Evolutionary conservation across 257 asterid genomes (phyloP).

Genomic region (Nicotiana otophora): DNA sequence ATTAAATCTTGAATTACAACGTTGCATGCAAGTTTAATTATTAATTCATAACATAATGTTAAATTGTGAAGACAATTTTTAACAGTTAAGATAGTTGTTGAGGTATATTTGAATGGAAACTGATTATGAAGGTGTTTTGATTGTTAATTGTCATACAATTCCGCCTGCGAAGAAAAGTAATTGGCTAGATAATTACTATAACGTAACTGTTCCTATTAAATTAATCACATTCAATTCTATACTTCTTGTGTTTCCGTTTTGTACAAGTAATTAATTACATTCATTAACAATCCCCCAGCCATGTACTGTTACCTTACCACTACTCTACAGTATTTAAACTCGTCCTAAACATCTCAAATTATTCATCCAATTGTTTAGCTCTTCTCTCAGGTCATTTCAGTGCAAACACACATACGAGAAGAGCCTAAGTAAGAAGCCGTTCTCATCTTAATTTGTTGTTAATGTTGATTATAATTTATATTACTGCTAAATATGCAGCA

Average conservation of each 20-base stretch:
- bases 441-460: not conserved
- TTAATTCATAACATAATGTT: too few species aligned
- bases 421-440: not conserved
- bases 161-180: conserved; percentile 41
- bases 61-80: too few species aligned
- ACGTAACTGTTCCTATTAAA: not conserved
- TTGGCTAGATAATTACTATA: not conserved
- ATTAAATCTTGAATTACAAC: too few species aligned
- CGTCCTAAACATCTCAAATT: not conserved
- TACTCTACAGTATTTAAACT: not conserved
- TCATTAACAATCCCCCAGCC: not conserved
- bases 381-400: not conserved
- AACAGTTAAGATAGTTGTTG: not conserved
- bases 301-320: not conserved
- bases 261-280: not conserved
- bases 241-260: not conserved
- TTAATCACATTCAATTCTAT: not conserved
- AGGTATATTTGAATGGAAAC: not conserved
- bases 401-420: not conserved
- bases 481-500: not conserved
- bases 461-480: not conserved
- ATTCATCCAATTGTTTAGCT: not conserved
- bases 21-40: too few species aligned
- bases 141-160: conserved; percentile 41
- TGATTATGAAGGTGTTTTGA: conserved; percentile 3